Conservation (phyloP, 1,284 basidiomycete species). For the Leucoagaricus sp. region DNA sequence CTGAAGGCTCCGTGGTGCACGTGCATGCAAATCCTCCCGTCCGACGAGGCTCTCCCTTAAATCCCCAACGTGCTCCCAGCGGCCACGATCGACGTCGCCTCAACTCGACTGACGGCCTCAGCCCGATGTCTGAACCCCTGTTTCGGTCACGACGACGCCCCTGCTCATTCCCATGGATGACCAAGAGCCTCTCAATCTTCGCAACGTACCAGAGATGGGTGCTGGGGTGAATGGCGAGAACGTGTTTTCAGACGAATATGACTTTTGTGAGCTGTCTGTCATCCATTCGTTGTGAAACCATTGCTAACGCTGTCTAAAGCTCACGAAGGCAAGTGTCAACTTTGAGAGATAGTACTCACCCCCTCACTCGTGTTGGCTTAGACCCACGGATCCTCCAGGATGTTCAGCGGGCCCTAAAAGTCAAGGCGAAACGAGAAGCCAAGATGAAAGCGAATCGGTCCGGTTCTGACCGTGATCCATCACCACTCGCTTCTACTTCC, state of each 20-base stretch:
- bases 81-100: constrained; percentile 25
- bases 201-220: neutral
- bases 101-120: constrained; percentile 24
- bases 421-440: constrained; percentile 72
- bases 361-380: constrained; percentile 28
- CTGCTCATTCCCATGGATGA: constrained; percentile 11
- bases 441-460: constrained; percentile 43
- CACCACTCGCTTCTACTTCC: constrained; percentile 21
- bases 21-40: constrained; percentile 25
- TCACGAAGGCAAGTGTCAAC: constrained; percentile 57
- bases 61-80: constrained; percentile 29
- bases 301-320: no score
- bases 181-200: neutral
- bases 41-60: constrained; percentile 31
- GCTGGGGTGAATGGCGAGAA: constrained; percentile 17
- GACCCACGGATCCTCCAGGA: constrained; percentile 75
- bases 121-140: constrained; percentile 21
- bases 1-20: constrained; percentile 21
- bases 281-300: no score
- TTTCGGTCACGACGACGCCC: constrained; percentile 22
- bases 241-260: constrained; percentile 59
- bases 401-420: constrained; percentile 67
- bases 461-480: constrained; percentile 26
- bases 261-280: constrained; percentile 57
- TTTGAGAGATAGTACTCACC: constrained; percentile 5